Percentiles rank a stretch among this genome's conserved stretches.
Conservation (phyloP, 2,329 filamentous ascomycete species). For the Xylaria sp. region DNA sequence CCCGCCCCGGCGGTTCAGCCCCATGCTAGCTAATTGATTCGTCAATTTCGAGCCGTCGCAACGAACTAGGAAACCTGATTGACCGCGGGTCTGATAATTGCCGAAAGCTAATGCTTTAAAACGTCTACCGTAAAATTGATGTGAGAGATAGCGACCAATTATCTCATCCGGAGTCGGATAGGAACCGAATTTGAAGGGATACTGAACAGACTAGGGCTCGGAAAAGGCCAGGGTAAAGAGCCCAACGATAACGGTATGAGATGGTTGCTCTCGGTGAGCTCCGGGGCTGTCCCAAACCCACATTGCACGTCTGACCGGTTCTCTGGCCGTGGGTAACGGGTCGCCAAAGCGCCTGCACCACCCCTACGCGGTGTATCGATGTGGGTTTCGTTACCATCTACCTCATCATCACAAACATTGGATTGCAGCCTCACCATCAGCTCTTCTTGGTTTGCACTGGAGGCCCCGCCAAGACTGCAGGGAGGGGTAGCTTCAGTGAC, state of each 20-base stretch:
- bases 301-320: background rate
- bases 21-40: conserved; percentile 7
- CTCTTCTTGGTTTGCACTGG: background rate
- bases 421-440: conserved; percentile 24
- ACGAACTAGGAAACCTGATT: background rate
- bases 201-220: background rate
- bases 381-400: background rate
- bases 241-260: conserved; percentile 3
- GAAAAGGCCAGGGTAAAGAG: background rate
- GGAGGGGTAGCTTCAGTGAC: background rate
- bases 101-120: background rate
- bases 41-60: background rate
- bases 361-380: conserved; percentile 5
- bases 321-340: background rate
- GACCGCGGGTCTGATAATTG: background rate
- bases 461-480: conserved; percentile 13
- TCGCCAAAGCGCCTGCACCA: background rate
- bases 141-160: background rate
- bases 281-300: conserved; percentile 2
- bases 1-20: conserved; percentile 8
- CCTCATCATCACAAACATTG: background rate
- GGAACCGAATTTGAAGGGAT: background rate
- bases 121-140: background rate
- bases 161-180: background rate
- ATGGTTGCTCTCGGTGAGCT: background rate